These are phyloP conservation scores for Aureobasidium lini DNA, from an alignment of 2,329 filamentous ascomycete species.

Conservation along the genomic window DNA sequence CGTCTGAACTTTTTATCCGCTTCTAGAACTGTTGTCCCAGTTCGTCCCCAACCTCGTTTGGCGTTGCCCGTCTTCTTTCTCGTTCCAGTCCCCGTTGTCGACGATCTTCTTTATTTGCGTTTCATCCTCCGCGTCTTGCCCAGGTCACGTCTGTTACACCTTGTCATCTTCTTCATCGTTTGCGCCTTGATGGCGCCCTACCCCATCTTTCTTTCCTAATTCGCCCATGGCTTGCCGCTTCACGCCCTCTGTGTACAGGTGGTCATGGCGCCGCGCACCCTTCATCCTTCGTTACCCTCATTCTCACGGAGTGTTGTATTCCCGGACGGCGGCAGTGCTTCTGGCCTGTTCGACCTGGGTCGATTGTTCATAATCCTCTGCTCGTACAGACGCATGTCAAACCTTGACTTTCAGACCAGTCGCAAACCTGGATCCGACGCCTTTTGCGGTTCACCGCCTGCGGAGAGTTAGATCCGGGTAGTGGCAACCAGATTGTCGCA, in stretches of 20 bases:
- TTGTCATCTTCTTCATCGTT: slow-evolving; percentile 4
- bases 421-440: not conserved
- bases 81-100: not conserved
- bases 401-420: not conserved
- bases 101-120: not conserved
- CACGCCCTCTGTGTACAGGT: not conserved
- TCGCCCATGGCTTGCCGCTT: not conserved
- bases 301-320: slow-evolving; percentile 1
- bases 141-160: not conserved
- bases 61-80: slow-evolving; percentile 3
- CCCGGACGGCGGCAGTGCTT: not conserved
- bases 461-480: not conserved
- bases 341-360: not conserved
- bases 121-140: not conserved
- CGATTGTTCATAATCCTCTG: not conserved
- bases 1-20: not conserved
- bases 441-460: not conserved
- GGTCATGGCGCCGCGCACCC: not conserved
- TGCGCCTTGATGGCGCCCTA: not conserved
- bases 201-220: not conserved
- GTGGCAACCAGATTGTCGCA: slow-evolving; percentile 1
- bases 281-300: not conserved
- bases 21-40: slow-evolving; percentile 8
- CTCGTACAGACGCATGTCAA: not conserved
- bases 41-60: not conserved